Percentiles rank a stretch among this genome's conserved stretches.
phyloP scores from a whole-genome alignment of 495 filamentous ascomycete species.

The Venustampulla echinocandica region DNA sequence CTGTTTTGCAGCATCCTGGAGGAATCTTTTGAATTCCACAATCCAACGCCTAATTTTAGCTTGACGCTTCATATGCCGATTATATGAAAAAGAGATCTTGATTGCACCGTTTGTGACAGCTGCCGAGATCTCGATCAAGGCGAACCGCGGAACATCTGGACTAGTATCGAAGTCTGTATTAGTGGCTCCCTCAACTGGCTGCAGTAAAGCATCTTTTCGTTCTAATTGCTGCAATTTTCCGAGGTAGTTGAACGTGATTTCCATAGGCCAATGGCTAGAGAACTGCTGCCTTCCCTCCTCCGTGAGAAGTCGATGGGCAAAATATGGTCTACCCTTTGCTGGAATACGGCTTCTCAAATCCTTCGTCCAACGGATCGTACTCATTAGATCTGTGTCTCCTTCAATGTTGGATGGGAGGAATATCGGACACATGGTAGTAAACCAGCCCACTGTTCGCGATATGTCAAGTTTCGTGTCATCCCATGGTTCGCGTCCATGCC shows the following conservation, averaged over 20 bases:
- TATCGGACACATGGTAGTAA: constrained; percentile 48
- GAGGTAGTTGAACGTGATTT: constrained; percentile 33
- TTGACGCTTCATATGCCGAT: constrained; percentile 25
- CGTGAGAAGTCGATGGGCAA: constrained; percentile 27
- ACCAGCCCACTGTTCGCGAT: constrained; percentile 53
- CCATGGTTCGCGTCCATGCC: constrained; percentile 48
- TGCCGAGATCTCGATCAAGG: constrained; percentile 22
- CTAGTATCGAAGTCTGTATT: constrained; percentile 31
- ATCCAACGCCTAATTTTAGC: constrained; percentile 27
- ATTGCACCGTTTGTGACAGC: constrained; percentile 15
- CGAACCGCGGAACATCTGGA: constrained; percentile 28
- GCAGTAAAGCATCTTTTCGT: constrained; percentile 16
- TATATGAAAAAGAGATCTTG: constrained; percentile 24
- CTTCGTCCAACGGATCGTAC: constrained; percentile 32
- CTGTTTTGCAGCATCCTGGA: constrained; percentile 28
- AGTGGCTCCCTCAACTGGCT: constrained; percentile 9
- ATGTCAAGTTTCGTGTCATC: constrained; percentile 43
- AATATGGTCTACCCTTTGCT: constrained; percentile 34
- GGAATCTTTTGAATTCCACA: constrained; percentile 18
- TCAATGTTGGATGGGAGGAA: neutral
- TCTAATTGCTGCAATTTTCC: constrained; percentile 35
- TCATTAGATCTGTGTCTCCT: neutral
- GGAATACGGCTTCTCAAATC: constrained; percentile 34
- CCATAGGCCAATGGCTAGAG: constrained; percentile 14
- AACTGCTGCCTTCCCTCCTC: neutral